These are phyloP conservation scores for Rhynchospora breviuscula DNA, from an alignment of 176 grass and related monocot genomes.

Conservation along the genomic window DNA sequence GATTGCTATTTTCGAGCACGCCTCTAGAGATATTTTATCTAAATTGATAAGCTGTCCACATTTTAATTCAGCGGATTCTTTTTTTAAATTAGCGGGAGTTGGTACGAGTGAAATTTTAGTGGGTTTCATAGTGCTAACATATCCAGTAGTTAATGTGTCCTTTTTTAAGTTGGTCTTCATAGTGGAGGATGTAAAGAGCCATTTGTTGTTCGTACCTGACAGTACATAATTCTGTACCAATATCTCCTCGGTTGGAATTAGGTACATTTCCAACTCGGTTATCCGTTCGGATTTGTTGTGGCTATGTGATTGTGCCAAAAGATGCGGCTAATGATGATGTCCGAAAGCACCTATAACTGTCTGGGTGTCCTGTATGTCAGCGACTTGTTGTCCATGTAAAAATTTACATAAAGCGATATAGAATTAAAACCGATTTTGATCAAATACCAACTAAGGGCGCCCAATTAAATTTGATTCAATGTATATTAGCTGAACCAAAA, in stretches of 20 bases:
- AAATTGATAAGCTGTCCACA: neutral
- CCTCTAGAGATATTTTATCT: neutral
- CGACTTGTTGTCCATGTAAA: neutral
- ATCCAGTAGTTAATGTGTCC: constrained; percentile 5
- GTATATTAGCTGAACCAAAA: neutral
- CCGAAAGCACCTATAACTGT: too few species aligned
- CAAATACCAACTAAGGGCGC: neutral
- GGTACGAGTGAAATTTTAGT: constrained; percentile 8
- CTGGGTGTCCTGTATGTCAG: neutral
- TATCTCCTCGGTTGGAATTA: neutral
- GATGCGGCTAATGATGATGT: neutral
- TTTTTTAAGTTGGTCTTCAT: neutral
- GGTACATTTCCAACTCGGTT: constrained; percentile 1
- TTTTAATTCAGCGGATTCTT: neutral
- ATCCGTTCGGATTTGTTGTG: neutral
- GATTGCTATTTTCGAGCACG: neutral
- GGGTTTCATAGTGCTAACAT: neutral
- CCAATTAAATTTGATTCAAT: neutral
- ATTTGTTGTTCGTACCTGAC: constrained; percentile 17
- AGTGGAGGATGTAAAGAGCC: constrained; percentile 6
- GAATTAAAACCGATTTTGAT: neutral
- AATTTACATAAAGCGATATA: neutral
- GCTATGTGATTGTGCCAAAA: neutral
- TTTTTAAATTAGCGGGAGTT: neutral
- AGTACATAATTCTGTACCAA: constrained; percentile 16